Evolutionary conservation across 176 grass and related monocot species (phyloP), one percentile per base, ranked within the genome.

Genomic region (Leersia perrieri): DNA sequence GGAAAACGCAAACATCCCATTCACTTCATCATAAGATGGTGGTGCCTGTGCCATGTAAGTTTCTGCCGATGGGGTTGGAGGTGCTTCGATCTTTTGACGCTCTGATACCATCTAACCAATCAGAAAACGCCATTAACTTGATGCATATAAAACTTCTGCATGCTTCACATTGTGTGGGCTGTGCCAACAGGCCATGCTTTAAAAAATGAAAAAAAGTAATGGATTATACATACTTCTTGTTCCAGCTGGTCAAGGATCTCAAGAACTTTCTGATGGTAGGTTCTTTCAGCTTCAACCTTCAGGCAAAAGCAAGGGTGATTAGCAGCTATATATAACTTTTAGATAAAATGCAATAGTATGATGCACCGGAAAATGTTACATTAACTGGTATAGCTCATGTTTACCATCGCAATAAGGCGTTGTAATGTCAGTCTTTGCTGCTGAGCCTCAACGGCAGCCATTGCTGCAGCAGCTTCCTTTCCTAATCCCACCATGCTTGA

Each of bases 401-500:
- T 63, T 89, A 98, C 95, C 95, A 98, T 87, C 33, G 92, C 92
- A 53, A 98, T 95, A 20, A 98, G 90, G 27, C 90, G 88, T 30
- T 95, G 95, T 76, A 98, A 87, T 63, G 95, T 95, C 63, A 95
- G 87, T 60, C 92, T 80, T 89, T 98, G 95, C 77, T 98, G 95
- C 53, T 98, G 95, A 65, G 78, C 81, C 84, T 98, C 95, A 72
- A 95, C 90, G 18, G 92, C 95, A 68, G 85, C 85, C 95, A 98
- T 98, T 80, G 92, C 86, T 87, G 86, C 81, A 69, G 89, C 84
- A 75, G 92, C 95, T 85, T 98, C 95, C 76, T 91, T 98, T 22
- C 95, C 95, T 35, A 98, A 53, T 57, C 82, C 84, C 66, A 83
- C 83, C 95, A 95, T 98, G 79, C 71, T 93, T 49, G 95, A 95